Percentiles rank a stretch among this genome's conserved stretches.
Conservation (phyloP, 2,329 filamentous ascomycete species). For the Aschersonia sp. region DNA sequence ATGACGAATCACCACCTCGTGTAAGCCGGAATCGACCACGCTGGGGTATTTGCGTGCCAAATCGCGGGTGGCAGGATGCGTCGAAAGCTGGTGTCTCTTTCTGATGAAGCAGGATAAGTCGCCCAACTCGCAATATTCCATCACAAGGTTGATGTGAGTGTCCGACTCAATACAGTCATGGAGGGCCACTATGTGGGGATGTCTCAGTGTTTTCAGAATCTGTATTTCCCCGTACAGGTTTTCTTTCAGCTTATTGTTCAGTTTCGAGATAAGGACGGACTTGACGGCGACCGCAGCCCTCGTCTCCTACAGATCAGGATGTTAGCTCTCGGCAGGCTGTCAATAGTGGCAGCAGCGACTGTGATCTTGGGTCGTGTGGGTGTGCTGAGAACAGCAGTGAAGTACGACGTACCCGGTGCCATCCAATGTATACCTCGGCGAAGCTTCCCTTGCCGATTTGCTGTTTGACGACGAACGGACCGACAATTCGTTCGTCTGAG, state of each 20-base stretch:
- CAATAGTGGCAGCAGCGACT: not conserved
- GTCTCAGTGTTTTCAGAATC: slow-evolving; percentile 83
- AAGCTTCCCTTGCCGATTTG: slow-evolving; percentile 98
- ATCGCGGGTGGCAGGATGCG: slow-evolving; percentile 69
- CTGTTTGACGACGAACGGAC: slow-evolving; percentile 67
- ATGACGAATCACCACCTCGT: slow-evolving; percentile 92
- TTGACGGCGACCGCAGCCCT: slow-evolving; percentile 87
- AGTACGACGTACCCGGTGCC: slow-evolving; percentile 50
- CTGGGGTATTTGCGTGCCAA: slow-evolving; percentile 92
- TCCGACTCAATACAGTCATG: slow-evolving; percentile 84
- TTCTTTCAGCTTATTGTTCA: slow-evolving; percentile 92
- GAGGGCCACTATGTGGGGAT: slow-evolving; percentile 92
- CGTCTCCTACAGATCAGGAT: slow-evolving; percentile 41
- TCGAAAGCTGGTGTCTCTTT: slow-evolving; percentile 68
- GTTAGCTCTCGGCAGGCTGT: not conserved
- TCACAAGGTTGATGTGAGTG: slow-evolving; percentile 86
- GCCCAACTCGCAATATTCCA: slow-evolving; percentile 96
- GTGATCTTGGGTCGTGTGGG: not conserved
- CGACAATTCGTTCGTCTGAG: slow-evolving; percentile 31
- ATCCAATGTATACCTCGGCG: slow-evolving; percentile 82
- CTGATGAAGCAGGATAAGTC: slow-evolving; percentile 94
- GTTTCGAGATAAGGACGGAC: slow-evolving; percentile 76
- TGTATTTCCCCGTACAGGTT: slow-evolving; percentile 93
- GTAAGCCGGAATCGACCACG: slow-evolving; percentile 65
- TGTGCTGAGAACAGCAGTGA: not conserved